Evolutionary conservation across 257 asterid genomes (phyloP), one percentile per base, ranked within the genome.

Genomic region (Striga asiatica): DNA sequence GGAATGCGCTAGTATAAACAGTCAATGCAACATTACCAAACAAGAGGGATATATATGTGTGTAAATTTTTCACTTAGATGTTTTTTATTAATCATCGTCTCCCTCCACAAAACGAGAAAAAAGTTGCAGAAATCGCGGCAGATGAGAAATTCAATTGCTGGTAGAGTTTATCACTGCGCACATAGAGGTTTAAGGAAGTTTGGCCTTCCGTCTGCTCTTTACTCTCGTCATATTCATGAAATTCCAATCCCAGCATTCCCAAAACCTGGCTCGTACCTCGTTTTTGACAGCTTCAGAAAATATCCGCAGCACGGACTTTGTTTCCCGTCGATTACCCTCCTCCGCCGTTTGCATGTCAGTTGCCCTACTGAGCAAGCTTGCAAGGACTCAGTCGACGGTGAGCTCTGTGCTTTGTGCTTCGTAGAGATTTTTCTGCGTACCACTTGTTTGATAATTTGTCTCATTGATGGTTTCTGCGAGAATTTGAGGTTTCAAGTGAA

Each of bases 401-500:
- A 24, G 62, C 50, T 49, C 9, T n/a, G 18, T 5, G 2, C 24
- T 46, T n/a, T 19, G 0, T 23, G 2, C 31, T 20, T 4, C 22
- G 8, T 39, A 11, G 23, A 25, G 0, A 9, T 12, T 50, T 2
- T 6, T 13, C 20, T 61, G 87, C 57, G 45, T 55, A 50, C 77
- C 67, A 82, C 34, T 54, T 74, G 86, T 83, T 74, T 70, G 91
- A 60, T 31, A 20, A 19, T 54, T 74, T 70, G 74, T 41, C 70
- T 61, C 27, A 21, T 6, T 39, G 31, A n/a, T n/a, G n/a, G n/a
- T n/a, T n/a, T n/a, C n/a, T n/a, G n/a, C n/a, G n/a, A n/a, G n/a
- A n/a, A n/a, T n/a, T n/a, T 21, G 56, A 28, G 56, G 29, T 70
- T n/a, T 29, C 41, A 48, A 46, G 49, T n/a, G n/a, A 27, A 3